Evolutionary conservation across 208 protist species (phyloP).

Genomic region (Blechomonas ayalai): DNA sequence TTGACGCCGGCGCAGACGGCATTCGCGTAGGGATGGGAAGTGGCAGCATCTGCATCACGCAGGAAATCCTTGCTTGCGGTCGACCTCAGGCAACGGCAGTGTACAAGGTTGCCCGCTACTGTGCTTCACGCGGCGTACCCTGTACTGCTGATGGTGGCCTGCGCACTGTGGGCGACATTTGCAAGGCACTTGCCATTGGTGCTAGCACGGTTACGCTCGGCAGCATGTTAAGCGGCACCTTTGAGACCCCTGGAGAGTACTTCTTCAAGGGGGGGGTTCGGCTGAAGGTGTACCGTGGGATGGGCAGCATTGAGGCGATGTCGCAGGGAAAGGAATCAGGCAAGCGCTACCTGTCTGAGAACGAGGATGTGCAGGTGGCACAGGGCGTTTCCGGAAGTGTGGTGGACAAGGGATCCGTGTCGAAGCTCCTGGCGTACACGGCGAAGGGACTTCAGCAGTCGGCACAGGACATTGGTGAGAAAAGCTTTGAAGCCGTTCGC

Average conservation of each 20-base stretch:
- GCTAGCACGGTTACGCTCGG: constrained; percentile 86
- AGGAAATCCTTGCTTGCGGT: constrained; percentile 93
- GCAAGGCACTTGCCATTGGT: constrained; percentile 92
- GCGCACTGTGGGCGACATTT: constrained; percentile 92
- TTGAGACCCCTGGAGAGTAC: constrained; percentile 91
- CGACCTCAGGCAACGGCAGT: constrained; percentile 95
- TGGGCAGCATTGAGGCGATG: constrained; percentile 96
- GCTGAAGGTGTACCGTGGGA: constrained; percentile 95
- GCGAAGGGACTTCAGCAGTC: constrained; percentile 90
- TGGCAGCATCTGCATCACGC: constrained; percentile 98
- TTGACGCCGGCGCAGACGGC: constrained; percentile 95
- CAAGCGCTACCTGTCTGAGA: constrained; percentile 89
- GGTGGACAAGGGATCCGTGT: constrained; percentile 88
- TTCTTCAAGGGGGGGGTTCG: constrained; percentile 90
- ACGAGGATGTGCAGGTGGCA: constrained; percentile 85
- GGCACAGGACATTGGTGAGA: constrained; percentile 90
- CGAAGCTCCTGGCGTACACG: constrained; percentile 85
- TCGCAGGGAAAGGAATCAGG: constrained; percentile 80
- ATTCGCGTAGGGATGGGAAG: constrained; percentile 97
- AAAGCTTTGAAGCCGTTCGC: constrained; percentile 68
- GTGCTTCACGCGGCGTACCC: constrained; percentile 85
- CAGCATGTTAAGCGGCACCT: constrained; percentile 89
- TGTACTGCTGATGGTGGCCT: constrained; percentile 94
- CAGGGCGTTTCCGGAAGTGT: constrained; percentile 91
- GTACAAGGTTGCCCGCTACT: constrained; percentile 89